Base-by-base conservation (phyloP, 2,329 filamentous ascomycete species). In the Ceratocystis ficicola region DNA sequence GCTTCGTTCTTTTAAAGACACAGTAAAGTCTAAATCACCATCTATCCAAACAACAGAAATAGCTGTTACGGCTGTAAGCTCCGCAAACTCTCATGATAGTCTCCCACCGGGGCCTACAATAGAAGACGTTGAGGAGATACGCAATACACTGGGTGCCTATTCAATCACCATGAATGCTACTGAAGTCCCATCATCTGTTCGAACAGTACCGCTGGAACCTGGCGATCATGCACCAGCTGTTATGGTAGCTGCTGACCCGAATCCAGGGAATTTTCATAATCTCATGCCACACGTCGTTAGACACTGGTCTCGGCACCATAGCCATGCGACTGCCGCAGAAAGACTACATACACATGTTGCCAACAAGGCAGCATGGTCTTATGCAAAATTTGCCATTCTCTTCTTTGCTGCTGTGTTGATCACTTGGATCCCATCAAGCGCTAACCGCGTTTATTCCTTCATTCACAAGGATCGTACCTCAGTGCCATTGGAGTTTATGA, bases 351-450 rank as follows among this genome's bases (percentile, higher is more conserved):
- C 74, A 20, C 74, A 77, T 67, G 80, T 81, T 65, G 76, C 80
- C 22, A 83, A 80, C 70, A 82, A 77, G 30, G 84, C 84, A 0
- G 81, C 83, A 0, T 84, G 82, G 81, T 79, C 80, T 0, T 88
- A 87, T 71, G 81, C 83, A 50, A 85, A 85, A 68, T 85, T 84
- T 41, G 80, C 85, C 1, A 76, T 86, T 57, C 77, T 87, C 25
- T 87, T 87, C 77, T 87, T 87, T 73, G 76, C 81, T 0, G 84
- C 83, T 0, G 78, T 88, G 69, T 76, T 87, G 46, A 77, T 87
- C 10, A 87, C 86, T 5, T 88, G 85, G 85, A 82, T 90, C 67
- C 88, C 82, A 1, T 89, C 86, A 0, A 87, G 84, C 6, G 80
- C 86, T 63, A 91, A 92, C 73, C 80, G 88, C 1, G 79, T 90